Conservation (phyloP, 2,329 filamentous ascomycete genomes). For the Aspergillus aculeatinus region DNA sequence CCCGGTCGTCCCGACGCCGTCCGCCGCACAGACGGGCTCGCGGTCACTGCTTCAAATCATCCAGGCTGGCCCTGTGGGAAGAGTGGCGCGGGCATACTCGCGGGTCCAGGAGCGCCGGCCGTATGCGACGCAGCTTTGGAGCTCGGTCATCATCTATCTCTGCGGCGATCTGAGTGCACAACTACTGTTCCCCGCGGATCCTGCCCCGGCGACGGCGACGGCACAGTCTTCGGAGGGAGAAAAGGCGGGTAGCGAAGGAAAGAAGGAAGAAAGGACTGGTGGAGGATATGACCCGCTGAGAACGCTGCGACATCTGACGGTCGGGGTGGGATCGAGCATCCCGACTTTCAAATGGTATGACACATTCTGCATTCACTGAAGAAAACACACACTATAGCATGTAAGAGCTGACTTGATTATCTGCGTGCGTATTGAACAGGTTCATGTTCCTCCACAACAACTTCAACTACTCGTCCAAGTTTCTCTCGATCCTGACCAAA, state of each 20-base stretch:
- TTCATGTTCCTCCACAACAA: constrained; percentile 74
- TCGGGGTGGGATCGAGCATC: constrained; percentile 71
- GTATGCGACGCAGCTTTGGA: constrained; percentile 75
- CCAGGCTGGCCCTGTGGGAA: constrained; percentile 33
- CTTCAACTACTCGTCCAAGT: constrained; percentile 79
- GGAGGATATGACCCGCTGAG: constrained; percentile 65
- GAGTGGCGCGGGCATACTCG: constrained; percentile 55
- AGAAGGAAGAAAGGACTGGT: constrained; percentile 34
- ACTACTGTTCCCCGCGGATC: constrained; percentile 53
- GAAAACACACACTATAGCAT: background rate
- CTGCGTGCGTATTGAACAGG: constrained; percentile 46
- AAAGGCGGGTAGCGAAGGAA: constrained; percentile 17
- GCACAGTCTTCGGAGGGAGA: constrained; percentile 39
- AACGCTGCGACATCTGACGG: constrained; percentile 69
- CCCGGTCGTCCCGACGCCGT: constrained; percentile 20
- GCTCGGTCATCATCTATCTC: constrained; percentile 74
- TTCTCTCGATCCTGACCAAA: constrained; percentile 71
- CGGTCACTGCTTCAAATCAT: constrained; percentile 34
- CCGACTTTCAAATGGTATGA: constrained; percentile 77
- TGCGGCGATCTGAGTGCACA: constrained; percentile 77
- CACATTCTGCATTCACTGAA: background rate
- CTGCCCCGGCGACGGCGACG: constrained; percentile 17
- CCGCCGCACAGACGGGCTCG: constrained; percentile 15
- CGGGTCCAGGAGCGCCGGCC: constrained; percentile 70
- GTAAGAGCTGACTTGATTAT: background rate